Conservation (phyloP, 176 grass and related monocot genomes). For the Typha latifolia region DNA sequence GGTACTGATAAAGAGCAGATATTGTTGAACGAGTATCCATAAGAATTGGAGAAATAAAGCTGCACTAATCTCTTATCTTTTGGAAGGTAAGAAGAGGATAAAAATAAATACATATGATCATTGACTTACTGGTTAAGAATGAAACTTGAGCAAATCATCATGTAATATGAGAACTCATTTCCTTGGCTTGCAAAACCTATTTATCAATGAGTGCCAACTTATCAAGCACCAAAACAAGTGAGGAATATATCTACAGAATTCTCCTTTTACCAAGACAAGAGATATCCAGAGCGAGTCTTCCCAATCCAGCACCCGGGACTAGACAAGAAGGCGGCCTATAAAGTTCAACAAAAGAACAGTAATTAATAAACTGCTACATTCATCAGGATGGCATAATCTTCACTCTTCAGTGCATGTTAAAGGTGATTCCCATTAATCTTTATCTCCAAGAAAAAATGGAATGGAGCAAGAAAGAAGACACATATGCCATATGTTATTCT, state of each 20-base stretch:
- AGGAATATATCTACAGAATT: slow-evolving; percentile 1
- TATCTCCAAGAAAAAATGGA: no score
- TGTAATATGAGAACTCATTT: slow-evolving; percentile 99
- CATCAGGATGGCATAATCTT: slow-evolving; percentile 3
- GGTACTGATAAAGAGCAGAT: slow-evolving; percentile 37
- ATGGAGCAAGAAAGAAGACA: no score
- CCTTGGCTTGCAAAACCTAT: slow-evolving; percentile 95
- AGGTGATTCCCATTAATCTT: slow-evolving; percentile 1
- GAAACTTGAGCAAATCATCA: slow-evolving; percentile 98
- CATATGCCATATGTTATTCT: no score
- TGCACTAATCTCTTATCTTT: background rate
- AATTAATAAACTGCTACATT: no score
- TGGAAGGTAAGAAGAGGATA: slow-evolving; percentile 13
- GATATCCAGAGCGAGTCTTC: slow-evolving; percentile 86
- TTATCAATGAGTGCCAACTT: background rate
- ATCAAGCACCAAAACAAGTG: background rate
- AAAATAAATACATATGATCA: slow-evolving; percentile 15
- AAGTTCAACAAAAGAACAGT: slow-evolving; percentile 23
- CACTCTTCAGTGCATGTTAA: slow-evolving; percentile 4
- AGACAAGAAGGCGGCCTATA: slow-evolving; percentile 81
- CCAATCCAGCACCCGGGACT: slow-evolving; percentile 94
- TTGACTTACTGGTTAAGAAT: slow-evolving; percentile 88
- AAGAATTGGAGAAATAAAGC: slow-evolving; percentile 6
- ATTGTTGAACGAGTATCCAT: slow-evolving; percentile 3
- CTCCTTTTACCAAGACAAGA: slow-evolving; percentile 67